Evolutionary conservation across 192 early-diverging fungal species (phyloP), one percentile per base, ranked within the genome.

Genomic region (Pilobolus umbonatus): DNA sequence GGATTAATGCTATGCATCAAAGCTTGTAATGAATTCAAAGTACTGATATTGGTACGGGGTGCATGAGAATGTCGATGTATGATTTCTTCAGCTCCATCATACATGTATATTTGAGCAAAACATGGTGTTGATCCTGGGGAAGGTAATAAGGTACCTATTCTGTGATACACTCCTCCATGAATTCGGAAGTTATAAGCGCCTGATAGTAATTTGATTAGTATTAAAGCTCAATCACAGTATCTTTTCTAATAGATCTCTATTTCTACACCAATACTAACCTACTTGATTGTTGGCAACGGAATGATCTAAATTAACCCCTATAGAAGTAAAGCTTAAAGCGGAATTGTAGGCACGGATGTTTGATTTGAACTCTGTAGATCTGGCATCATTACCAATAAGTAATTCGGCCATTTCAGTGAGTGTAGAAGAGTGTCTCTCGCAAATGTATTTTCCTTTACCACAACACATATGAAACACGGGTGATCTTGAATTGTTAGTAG

Each of bases 291-390:
- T 46, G 10, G 44, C 15, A 6, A 46, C 44, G 4, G 1, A 21
- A 21, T 46, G 44, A 26, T 46, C 44, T 4, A 46, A 22, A 46
- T 15, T 46, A 26, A 9, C 22, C 10, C 21, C 21, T 10, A 22
- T 46, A 10, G 44, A 46, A 21, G 44, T 46, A 22, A 46, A 26
- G 44, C 44, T 46, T 22, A 46, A 46, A 21, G 44, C 44, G 10
- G 44, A 46, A 24, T 46, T 46, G 24, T 46, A 46, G 21, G 34
- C 11, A 8, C 34, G 5, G 11, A 35, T 35, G 11, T 35, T 35
- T 11, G 5, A 8, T 35, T 35, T 35, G 34, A 35, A 11, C 34
- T 35, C 34, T 35, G 6, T 35, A 35, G 6, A 5, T 8, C 34
- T 8, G 6, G 5, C 34, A 35, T 35, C 11, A 11, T 35, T 35